phyloP scores from a whole-genome alignment of 768 basidiomycete genomes.

The Termitomyces bulborhizus region DNA sequence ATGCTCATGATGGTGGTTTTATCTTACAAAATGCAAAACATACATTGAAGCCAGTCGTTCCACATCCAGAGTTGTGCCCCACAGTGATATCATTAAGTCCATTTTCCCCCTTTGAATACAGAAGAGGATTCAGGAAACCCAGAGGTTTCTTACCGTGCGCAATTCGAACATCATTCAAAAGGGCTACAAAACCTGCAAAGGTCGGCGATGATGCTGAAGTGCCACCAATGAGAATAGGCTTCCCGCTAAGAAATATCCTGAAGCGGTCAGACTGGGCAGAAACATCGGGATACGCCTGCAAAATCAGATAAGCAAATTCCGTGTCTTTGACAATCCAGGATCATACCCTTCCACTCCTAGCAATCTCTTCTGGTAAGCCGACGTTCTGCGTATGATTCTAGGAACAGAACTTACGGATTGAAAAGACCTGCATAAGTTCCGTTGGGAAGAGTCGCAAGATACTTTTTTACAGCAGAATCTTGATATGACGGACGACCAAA shows the following conservation, averaged over 20 bases:
- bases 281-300: conserved; percentile 59
- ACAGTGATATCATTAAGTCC: conserved; percentile 54
- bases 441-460: conserved; percentile 37
- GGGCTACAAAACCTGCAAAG: conserved; percentile 56
- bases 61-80: conserved; percentile 55
- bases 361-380: not conserved
- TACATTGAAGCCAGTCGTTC: conserved; percentile 61
- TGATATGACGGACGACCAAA: conserved; percentile 54
- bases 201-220: conserved; percentile 64
- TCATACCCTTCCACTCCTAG: conserved; percentile 48
- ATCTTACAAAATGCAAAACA: conserved; percentile 17
- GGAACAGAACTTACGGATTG: conserved; percentile 38
- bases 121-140: conserved; percentile 64
- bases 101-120: conserved; percentile 36
- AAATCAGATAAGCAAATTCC: not conserved
- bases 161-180: conserved; percentile 60
- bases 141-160: conserved; percentile 33
- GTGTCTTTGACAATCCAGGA: not conserved
- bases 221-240: conserved; percentile 38
- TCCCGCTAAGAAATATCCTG: conserved; percentile 39
- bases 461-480: conserved; percentile 33
- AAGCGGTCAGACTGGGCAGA: conserved; percentile 51
- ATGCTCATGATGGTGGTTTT: not conserved
- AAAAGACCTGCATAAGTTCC: conserved; percentile 53
- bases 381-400: not conserved